A percentile compares a stretch with the other conserved stretches of the same genome.
Conservation (phyloP, 2,329 filamentous ascomycete genomes). For the Botrytis paeoniae region DNA sequence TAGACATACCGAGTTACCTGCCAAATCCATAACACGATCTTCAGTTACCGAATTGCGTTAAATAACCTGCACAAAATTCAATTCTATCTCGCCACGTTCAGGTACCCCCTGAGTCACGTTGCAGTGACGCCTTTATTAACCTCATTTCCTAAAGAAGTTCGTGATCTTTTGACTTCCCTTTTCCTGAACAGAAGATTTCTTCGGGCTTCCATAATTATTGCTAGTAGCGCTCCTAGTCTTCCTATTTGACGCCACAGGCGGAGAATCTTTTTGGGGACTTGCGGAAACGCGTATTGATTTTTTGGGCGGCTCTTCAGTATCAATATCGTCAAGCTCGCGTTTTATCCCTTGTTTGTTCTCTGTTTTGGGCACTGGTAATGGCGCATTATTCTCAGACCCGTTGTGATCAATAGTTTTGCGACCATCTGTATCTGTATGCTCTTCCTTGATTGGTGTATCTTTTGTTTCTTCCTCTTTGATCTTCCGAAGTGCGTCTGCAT, state of each 20-base stretch:
- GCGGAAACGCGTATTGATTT: conserved; percentile 30
- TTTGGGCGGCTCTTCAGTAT: conserved; percentile 29
- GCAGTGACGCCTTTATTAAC: background rate
- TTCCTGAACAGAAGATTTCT: conserved; percentile 27
- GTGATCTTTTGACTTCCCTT: conserved; percentile 47
- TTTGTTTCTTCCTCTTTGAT: conserved; percentile 24
- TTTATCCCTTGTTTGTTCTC: conserved; percentile 33
- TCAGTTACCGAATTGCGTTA: background rate
- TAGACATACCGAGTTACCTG: background rate
- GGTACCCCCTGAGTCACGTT: background rate
- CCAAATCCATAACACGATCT: background rate
- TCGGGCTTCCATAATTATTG: conserved; percentile 34
- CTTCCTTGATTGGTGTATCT: conserved; percentile 27
- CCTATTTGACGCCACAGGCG: conserved; percentile 26
- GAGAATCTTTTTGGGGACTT: conserved; percentile 24
- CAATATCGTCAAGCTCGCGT: conserved; percentile 31
- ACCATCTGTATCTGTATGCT: conserved; percentile 27
- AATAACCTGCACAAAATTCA: background rate
- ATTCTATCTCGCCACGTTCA: background rate
- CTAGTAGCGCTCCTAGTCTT: conserved; percentile 36
- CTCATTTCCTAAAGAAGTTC: conserved; percentile 47
- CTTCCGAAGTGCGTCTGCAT: conserved; percentile 21
- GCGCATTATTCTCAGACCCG: conserved; percentile 33
- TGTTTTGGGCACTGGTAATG: conserved; percentile 29
- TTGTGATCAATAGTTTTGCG: conserved; percentile 31